Evolutionary conservation across 371 early-diverging fungal species (phyloP).

Genomic region (Batrachochytrium dendrobatidis): DNA sequence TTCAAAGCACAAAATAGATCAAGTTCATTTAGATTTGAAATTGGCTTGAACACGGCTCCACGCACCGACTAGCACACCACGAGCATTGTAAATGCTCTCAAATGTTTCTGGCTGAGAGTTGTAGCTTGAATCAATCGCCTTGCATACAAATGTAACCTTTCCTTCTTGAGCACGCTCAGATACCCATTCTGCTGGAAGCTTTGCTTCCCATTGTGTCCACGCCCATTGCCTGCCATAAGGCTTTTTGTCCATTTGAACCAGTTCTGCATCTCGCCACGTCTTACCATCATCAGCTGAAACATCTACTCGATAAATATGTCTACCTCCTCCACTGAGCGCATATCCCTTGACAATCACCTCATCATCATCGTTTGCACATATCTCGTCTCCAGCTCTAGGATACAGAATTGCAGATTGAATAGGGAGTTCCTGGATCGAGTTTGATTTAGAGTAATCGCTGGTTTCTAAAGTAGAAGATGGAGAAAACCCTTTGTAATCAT

Average conservation of each 20-base stretch:
- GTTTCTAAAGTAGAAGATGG: conserved; percentile 56
- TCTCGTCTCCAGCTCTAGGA: conserved; percentile 26
- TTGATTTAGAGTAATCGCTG: conserved; percentile 21
- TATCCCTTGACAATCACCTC: conserved; percentile 51
- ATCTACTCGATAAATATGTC: conserved; percentile 67
- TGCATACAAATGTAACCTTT: conserved; percentile 30
- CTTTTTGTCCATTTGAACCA: conserved; percentile 9
- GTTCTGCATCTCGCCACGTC: conserved; percentile 54
- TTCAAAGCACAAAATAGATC: too few relatives aligned
- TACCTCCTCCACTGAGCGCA: conserved; percentile 69
- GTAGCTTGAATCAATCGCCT: conserved; percentile 38
- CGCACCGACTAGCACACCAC: conserved; percentile 34
- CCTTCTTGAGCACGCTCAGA: too few relatives aligned
- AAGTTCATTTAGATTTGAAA: too few relatives aligned
- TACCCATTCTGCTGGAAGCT: conserved; percentile 20
- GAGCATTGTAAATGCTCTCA: conserved; percentile 31
- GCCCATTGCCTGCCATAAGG: conserved; percentile 30
- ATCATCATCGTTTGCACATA: conserved; percentile 6
- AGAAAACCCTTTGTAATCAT: conserved; percentile 71
- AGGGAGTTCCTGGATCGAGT: conserved; percentile 57
- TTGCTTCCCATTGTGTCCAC: conserved; percentile 35
- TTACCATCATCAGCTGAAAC: conserved; percentile 69
- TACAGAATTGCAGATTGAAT: conserved; percentile 48
- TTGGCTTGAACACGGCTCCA: conserved; percentile 31
- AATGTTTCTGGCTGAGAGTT: conserved; percentile 37